These are phyloP conservation scores for Noccaea caerulescens DNA, from an alignment of 345 rosid genomes.

Conservation along the genomic window DNA sequence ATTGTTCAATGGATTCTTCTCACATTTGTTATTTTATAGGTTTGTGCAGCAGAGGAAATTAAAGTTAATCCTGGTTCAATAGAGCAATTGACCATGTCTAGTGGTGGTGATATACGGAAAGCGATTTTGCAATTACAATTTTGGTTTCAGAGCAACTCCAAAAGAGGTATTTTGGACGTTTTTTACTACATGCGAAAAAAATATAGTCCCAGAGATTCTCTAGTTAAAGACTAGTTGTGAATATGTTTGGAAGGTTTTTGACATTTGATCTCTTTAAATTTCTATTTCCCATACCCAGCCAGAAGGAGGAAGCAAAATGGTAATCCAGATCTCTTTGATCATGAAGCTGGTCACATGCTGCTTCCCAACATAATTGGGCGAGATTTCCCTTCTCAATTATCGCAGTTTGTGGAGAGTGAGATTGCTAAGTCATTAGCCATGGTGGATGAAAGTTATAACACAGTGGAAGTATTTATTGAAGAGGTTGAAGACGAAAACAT, in stretches of 20 bases:
- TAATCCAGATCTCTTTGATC: conserved; percentile 54
- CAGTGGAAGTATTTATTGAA: conserved; percentile 47
- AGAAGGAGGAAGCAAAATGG: conserved; percentile 36
- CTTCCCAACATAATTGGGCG: conserved; percentile 72
- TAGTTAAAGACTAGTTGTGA: conserved; percentile 5
- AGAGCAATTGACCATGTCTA: conserved; percentile 55
- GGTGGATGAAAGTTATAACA: conserved; percentile 52
- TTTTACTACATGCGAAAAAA: conserved; percentile 16
- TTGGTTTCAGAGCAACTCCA: conserved; percentile 79
- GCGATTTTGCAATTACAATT: conserved; percentile 81
- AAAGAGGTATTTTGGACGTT: conserved; percentile 55
- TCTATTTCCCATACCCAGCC: conserved; percentile 48
- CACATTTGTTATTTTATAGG: conserved; percentile 48
- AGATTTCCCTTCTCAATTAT: conserved; percentile 72
- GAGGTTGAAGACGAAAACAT: conserved; percentile 51
- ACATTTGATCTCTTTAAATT: conserved; percentile 25
- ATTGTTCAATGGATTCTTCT: conserved; percentile 32
- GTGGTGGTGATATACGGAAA: conserved; percentile 79
- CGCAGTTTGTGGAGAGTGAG: conserved; percentile 79
- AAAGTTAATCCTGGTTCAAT: conserved; percentile 56
- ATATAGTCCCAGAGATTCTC: conserved; percentile 1
- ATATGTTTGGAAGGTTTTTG: conserved; percentile 3
- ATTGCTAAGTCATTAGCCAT: conserved; percentile 49
- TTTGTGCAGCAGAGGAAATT: conserved; percentile 74
- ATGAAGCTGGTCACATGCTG: conserved; percentile 58